Percentiles rank a stretch among this genome's conserved stretches.
These are phyloP conservation scores for Arabis alpina DNA, from an alignment of 345 rosid genomes.

Conservation along the genomic window DNA sequence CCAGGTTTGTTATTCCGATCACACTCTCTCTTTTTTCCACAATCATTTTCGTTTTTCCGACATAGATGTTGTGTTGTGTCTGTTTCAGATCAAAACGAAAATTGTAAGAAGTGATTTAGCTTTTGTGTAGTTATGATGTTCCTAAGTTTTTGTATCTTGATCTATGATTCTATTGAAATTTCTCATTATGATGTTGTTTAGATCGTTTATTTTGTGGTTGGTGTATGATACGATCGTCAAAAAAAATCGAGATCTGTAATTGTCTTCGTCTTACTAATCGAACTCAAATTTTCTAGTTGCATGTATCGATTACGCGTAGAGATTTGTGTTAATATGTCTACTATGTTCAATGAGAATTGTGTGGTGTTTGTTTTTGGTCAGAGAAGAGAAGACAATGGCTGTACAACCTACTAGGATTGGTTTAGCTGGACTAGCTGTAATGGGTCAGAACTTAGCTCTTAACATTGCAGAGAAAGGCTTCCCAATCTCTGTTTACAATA, in stretches of 20 bases:
- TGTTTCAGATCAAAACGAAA: neutral
- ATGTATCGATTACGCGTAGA: too few species aligned
- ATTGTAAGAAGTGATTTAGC: neutral
- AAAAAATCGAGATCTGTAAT: constrained; percentile 7
- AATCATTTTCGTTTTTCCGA: neutral
- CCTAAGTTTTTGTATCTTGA: constrained; percentile 4
- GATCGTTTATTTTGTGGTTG: constrained; percentile 25
- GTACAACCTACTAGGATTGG: constrained; percentile 76
- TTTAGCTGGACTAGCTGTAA: constrained; percentile 93
- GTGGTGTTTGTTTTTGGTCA: neutral
- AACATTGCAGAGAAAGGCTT: constrained; percentile 96
- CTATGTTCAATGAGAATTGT: neutral
- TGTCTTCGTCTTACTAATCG: neutral
- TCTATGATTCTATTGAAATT: neutral
- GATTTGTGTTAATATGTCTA: too few species aligned
- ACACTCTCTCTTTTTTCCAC: neutral
- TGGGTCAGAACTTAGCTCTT: constrained; percentile 97
- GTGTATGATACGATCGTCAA: constrained; percentile 1
- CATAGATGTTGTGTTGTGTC: neutral
- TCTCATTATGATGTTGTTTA: neutral
- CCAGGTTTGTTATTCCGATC: constrained; percentile 34
- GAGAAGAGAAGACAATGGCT: constrained; percentile 57
- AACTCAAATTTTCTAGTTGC: neutral
- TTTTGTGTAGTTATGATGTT: neutral
- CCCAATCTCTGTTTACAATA: constrained; percentile 91